Evolutionary conservation across 345 rosid genomes (phyloP).

Genomic region (Noccaea caerulescens): DNA sequence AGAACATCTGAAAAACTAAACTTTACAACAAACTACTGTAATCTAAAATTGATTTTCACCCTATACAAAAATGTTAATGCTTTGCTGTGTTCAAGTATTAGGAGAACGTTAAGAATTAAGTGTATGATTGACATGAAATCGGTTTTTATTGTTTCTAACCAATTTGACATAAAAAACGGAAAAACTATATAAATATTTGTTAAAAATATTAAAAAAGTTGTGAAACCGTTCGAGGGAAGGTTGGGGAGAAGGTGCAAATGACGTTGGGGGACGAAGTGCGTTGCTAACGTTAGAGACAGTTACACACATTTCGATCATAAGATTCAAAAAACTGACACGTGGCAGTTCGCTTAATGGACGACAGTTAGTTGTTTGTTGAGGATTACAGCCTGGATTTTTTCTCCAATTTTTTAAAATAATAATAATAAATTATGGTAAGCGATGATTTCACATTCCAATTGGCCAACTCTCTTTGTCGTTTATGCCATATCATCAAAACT

Average conservation of each 20-base stretch:
- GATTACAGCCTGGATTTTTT: constrained; percentile 59
- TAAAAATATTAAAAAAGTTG: neutral
- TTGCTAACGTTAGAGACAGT: constrained; percentile 42
- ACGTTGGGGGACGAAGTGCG: constrained; percentile 35
- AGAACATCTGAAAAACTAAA: no score
- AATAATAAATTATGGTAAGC: constrained; percentile 35
- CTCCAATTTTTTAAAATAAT: neutral
- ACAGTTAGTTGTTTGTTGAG: constrained; percentile 47
- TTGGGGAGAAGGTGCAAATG: constrained; percentile 44
- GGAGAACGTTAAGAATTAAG: neutral
- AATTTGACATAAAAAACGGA: constrained; percentile 27
- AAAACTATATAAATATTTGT: neutral
- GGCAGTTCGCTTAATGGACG: constrained; percentile 37
- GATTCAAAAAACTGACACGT: constrained; percentile 42
- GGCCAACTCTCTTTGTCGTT: constrained; percentile 70
- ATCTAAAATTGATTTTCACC: no score
- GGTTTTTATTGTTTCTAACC: constrained; percentile 7
- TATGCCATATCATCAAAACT: constrained; percentile 56
- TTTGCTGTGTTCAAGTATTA: neutral
- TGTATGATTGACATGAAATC: constrained; percentile 4
- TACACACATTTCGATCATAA: constrained; percentile 9
- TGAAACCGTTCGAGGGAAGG: constrained; percentile 42
- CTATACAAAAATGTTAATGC: neutral
- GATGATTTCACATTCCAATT: constrained; percentile 62
- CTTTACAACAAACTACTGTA: no score